Conservation (phyloP, 495 filamentous ascomycete species). For the Penicillium roqueforti region DNA sequence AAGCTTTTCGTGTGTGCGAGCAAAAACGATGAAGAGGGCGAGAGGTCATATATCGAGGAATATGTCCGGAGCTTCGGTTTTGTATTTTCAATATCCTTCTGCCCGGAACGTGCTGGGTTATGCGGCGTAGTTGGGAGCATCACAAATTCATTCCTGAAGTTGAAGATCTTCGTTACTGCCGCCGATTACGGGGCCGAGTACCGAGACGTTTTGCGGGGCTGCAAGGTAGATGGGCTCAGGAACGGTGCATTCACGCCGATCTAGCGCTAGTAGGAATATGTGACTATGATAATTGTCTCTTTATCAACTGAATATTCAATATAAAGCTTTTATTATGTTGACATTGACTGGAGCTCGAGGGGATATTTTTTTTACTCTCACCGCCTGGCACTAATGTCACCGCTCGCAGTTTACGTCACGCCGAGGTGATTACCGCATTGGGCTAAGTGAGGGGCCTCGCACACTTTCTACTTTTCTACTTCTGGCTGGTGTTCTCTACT, state of each 20-base stretch:
- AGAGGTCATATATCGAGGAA: background rate
- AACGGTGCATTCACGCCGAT: background rate
- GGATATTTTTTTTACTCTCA: slow-evolving; percentile 8
- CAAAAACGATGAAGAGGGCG: background rate
- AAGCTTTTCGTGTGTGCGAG: background rate
- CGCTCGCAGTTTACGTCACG: slow-evolving; percentile 1
- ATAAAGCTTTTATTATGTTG: background rate
- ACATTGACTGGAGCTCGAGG: background rate
- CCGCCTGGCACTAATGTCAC: slow-evolving; percentile 8
- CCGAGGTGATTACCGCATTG: slow-evolving; percentile 20
- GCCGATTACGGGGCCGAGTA: slow-evolving; percentile 5
- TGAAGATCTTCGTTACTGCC: slow-evolving; percentile 9
- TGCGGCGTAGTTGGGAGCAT: slow-evolving; percentile 43
- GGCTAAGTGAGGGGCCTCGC: slow-evolving; percentile 14
- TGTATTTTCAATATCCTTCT: slow-evolving; percentile 20
- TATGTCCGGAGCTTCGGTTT: background rate
- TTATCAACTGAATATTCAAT: background rate
- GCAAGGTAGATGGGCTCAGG: background rate
- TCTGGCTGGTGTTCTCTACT: background rate
- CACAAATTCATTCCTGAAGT: slow-evolving; percentile 18
- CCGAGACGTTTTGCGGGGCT: slow-evolving; percentile 8
- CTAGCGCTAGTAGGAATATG: background rate
- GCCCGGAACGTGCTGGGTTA: slow-evolving; percentile 37
- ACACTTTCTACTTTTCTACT: background rate
- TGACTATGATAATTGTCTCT: background rate